phyloP scores from a whole-genome alignment of 2,329 filamentous ascomycete genomes.

The Fusarium tricinctum region DNA sequence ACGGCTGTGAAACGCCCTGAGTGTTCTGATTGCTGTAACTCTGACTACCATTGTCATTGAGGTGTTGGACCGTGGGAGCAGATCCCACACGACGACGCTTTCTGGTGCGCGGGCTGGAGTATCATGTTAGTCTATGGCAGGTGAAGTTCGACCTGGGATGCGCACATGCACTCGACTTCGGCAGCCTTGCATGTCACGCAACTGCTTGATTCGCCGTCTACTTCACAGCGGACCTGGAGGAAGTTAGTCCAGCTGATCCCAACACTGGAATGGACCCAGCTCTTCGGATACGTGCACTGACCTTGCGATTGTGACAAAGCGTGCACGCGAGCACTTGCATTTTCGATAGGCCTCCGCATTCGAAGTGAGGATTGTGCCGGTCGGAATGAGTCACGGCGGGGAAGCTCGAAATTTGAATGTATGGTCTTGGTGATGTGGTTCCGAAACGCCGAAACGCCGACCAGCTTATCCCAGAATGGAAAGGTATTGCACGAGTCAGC shows the following conservation, averaged over 20 bases:
- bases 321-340: background rate
- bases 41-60: background rate
- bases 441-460: conserved; percentile 7
- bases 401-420: background rate
- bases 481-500: no score
- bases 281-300: background rate
- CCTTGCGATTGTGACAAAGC: conserved; percentile 7
- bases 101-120: background rate
- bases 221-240: conserved; percentile 1
- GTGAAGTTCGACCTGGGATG: rapidly evolving
- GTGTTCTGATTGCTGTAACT: background rate
- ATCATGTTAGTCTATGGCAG: background rate
- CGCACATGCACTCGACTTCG: conserved; percentile 1
- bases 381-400: background rate
- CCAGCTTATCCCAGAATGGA: no score
- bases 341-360: background rate
- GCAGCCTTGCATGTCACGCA: conserved; percentile 2
- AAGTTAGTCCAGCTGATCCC: background rate
- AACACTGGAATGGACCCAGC: background rate
- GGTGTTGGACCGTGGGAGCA: background rate
- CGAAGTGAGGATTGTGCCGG: background rate
- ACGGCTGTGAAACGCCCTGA: background rate
- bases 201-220: background rate
- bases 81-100: conserved; percentile 1
- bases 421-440: background rate